Evolutionary conservation across 1,284 basidiomycete species (phyloP), one percentile per base, ranked within the genome.

Genomic region (Puccinia coronata): DNA sequence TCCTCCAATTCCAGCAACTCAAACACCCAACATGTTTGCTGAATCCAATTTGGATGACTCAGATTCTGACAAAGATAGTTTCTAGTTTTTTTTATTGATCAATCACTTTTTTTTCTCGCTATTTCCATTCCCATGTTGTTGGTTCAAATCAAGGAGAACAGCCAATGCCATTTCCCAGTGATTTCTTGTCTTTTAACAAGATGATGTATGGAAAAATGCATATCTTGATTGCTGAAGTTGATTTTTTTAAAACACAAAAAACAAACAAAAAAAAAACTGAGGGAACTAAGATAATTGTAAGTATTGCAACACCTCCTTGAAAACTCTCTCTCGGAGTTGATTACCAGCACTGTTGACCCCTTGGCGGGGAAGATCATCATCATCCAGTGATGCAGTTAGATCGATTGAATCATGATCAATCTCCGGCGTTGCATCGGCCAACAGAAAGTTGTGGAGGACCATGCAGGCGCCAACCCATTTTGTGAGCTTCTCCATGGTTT

Each of bases 381-480:
- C 16, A 41, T 67, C 65, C 23, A 67, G 5, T 18, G 25, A 23
- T 43, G 65, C 16, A 3, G 43, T 67, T 6, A 28, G 18, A 25
- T 67, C 47, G 39, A 67, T 67, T 6, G 39, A 34, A 25, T 67
- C 39, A 43, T 67, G 65, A 43, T 41, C 39, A 43, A 67, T 67
- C 2, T 34, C 65, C 11, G 39, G 39, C 23, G 23, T 12, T 8
- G 16, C 23, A 16, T 67, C 39, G 12, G 2, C 25, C 23, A 67
- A 23, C n/a, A 76, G 59, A 23, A 63, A 59, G 41, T 76, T 76
- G 59, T 63, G 74, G 43, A 65, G 59, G 23, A 76, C 41, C 28
- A 49, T 59, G 65, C 74, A 76, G 9, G 31, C 41, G 31, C 41
- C 18, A 20, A 76, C 41, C 74, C 74, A 76, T 34, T 72, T 14